Conservation (phyloP, 805 yeast genomes). For the Zygoascus bituminiphila region DNA sequence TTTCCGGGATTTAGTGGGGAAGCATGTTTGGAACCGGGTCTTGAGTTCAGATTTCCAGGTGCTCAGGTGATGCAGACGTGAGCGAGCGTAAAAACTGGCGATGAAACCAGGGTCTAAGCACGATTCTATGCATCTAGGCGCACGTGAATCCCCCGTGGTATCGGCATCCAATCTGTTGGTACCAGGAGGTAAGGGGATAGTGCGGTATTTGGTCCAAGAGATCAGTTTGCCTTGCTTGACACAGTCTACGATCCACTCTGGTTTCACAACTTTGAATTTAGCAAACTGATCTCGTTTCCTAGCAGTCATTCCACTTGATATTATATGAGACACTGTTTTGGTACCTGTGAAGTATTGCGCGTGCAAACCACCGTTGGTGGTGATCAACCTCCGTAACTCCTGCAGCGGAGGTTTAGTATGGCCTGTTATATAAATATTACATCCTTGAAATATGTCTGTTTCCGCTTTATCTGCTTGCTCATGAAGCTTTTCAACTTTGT, state of each 20-base stretch:
- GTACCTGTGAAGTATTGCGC: constrained; percentile 62
- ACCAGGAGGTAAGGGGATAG: constrained; percentile 26
- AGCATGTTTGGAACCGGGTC: constrained; percentile 48
- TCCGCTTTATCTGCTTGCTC: constrained; percentile 15
- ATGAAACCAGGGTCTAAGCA: constrained; percentile 76
- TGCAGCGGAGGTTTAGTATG: constrained; percentile 74
- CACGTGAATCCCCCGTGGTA: background rate
- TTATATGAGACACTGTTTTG: constrained; percentile 71
- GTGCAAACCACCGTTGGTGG: constrained; percentile 73
- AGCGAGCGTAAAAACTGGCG: constrained; percentile 61
- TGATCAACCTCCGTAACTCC: constrained; percentile 61
- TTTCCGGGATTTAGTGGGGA: constrained; percentile 17
- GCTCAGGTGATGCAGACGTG: constrained; percentile 83
- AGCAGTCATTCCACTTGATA: constrained; percentile 74
- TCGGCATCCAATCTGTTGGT: background rate
- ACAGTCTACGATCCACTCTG: constrained; percentile 73
- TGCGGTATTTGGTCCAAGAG: constrained; percentile 66
- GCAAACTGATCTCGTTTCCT: constrained; percentile 58
- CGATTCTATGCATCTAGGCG: constrained; percentile 29
- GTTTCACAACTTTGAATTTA: constrained; percentile 67
- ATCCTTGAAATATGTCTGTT: constrained; percentile 49
- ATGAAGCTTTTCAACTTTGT: constrained; percentile 1
- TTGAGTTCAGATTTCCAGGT: constrained; percentile 75
- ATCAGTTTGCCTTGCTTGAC: constrained; percentile 39
- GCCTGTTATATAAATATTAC: constrained; percentile 78